Evolutionary conservation across 2,329 filamentous ascomycete genomes (phyloP).

Genomic region (Rhinocladiella mackenziei): DNA sequence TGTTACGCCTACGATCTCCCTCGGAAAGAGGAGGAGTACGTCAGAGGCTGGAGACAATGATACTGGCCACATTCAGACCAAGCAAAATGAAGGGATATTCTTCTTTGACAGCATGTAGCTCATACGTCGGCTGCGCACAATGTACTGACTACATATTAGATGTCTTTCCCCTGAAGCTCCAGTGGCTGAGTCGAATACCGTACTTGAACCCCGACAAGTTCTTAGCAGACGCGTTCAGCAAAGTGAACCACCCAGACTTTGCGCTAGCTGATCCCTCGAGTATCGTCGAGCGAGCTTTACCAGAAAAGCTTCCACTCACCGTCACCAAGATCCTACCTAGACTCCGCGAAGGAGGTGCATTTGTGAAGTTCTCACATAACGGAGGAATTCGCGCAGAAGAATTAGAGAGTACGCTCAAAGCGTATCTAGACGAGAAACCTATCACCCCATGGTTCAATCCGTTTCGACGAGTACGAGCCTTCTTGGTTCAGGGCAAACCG

Average conservation of each 20-base stretch:
- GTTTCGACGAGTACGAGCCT: constrained; percentile 65
- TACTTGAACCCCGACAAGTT: constrained; percentile 44
- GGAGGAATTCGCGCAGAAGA: constrained; percentile 46
- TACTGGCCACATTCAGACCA: constrained; percentile 73
- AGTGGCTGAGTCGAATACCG: constrained; percentile 56
- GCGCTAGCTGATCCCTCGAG: constrained; percentile 54
- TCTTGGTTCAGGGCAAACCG: constrained; percentile 74
- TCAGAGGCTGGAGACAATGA: constrained; percentile 33
- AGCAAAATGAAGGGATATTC: constrained; percentile 72
- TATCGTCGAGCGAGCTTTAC: constrained; percentile 60
- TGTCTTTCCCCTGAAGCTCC: constrained; percentile 75
- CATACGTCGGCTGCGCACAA: constrained; percentile 5
- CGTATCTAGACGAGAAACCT: constrained; percentile 63
- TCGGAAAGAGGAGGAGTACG: constrained; percentile 18
- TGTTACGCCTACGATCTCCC: neutral
- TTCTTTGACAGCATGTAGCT: constrained; percentile 75
- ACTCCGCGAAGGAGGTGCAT: constrained; percentile 87
- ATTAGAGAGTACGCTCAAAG: constrained; percentile 58
- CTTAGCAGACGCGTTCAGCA: constrained; percentile 49
- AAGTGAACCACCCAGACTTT: constrained; percentile 49
- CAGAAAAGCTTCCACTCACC: constrained; percentile 58
- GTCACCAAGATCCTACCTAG: constrained; percentile 79
- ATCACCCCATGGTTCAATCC: constrained; percentile 90
- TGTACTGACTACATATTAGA: constrained; percentile 48
- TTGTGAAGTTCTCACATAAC: constrained; percentile 73